Evolutionary conservation across 208 protist species (phyloP).

Genomic region (Angomonas deanei): DNA sequence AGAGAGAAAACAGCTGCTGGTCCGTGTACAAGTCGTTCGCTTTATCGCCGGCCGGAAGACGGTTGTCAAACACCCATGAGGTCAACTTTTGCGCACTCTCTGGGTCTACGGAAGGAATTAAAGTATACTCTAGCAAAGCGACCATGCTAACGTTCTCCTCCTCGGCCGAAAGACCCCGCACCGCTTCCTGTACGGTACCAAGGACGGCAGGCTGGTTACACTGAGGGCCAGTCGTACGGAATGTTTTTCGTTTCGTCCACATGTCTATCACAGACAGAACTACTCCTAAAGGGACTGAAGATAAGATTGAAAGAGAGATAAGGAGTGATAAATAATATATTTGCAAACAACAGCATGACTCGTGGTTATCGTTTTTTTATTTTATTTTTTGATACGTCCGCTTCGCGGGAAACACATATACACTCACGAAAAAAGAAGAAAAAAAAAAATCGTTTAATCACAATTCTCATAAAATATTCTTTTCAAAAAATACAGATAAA

Average conservation of each 20-base stretch:
- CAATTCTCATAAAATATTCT: too few species aligned
- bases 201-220: conserved; percentile 3
- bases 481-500: too few species aligned
- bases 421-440: background rate
- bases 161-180: background rate
- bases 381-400: background rate
- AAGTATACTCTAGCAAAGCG: conserved; percentile 40
- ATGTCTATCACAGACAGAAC: conserved; percentile 6
- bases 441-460: too few species aligned
- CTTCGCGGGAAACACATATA: background rate
- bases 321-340: background rate
- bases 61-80: conserved; percentile 27
- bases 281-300: background rate
- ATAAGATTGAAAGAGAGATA: background rate
- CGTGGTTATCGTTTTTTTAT: background rate
- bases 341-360: too few species aligned
- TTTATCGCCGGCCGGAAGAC: background rate
- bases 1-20: conserved; percentile 9
- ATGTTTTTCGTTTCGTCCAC: conserved; percentile 30
- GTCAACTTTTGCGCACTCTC: conserved; percentile 26
- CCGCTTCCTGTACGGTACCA: conserved; percentile 13
- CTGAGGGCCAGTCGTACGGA: conserved; percentile 9
- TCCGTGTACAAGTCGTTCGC: background rate
- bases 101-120: conserved; percentile 27
- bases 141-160: conserved; percentile 46